Base-by-base conservation (phyloP, 116 monocot species). In the Dioscorea cayenensis region DNA sequence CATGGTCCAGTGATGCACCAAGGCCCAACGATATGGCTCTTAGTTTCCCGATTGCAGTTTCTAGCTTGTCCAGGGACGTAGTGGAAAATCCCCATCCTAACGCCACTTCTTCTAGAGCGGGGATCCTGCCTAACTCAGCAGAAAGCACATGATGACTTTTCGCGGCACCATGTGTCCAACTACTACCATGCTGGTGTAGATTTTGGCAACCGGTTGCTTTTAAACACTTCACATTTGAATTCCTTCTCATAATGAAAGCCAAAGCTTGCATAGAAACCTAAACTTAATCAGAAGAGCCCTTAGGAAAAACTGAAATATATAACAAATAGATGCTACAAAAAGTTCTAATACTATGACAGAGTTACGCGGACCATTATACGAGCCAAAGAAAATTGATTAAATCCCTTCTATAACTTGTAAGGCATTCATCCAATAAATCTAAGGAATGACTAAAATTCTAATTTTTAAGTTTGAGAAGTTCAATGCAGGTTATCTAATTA, bases 11-110 rank as follows among this genome's bases (percentile, higher is more conserved):
- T 49, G 86, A 82, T 77, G 84, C 82, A 60, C 89, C 92, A 76
- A 86, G 73, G 18, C 86, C 89, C 28, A 92, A 0, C 28, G 76
- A 74, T 58, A 92, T 79, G 62, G 73, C 64, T 51, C 25, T 92
- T 72, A 84, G 52, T 64, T 71, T 73, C 69, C 71, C 27, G 60
- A 89, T 62, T 48, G 77, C 68, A 55, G 71, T 70, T 38, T 73
- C 21, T 28, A 86, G 14, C 49, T 62, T 76, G 72, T 80, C 74
- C 38, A 84, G 62, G 71, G 75, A 60, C 49, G 66, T 43, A 48
- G 36, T 71, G 63, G 84, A 86, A 78, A 92, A 86, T 65, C 84
- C 86, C 92, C 92, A 92, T 43, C 92, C 89, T 66, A 92, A 62
- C 25, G 89, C 76, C 20, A 89, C 49, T 76, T 89, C 89, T 82